Conservation (phyloP, 139 green algal genomes). For the Auxenochlorella protothecoides region DNA sequence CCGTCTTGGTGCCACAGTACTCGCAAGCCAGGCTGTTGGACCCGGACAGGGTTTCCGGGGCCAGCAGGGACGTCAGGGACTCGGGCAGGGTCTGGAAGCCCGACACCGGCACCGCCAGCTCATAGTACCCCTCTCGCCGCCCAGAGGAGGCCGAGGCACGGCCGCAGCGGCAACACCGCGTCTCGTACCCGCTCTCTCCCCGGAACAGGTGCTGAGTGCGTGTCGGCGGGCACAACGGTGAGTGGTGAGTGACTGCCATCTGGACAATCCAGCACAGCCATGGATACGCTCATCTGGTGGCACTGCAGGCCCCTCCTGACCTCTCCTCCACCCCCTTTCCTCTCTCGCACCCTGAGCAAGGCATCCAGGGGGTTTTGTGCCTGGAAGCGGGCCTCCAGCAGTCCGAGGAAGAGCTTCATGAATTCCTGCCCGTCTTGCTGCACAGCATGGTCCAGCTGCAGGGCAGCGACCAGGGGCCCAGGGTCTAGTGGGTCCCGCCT, state of each 20-base stretch:
- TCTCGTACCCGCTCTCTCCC: conserved; percentile 62
- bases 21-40: conserved; percentile 82
- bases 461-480: conserved; percentile 36
- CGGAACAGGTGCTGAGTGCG: conserved; percentile 43
- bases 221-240: background rate
- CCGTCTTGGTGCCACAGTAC: conserved; percentile 46
- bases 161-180: conserved; percentile 51
- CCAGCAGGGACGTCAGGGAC: conserved; percentile 38
- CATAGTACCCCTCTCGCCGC: conserved; percentile 61
- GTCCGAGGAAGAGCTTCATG: conserved; percentile 78
- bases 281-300: background rate
- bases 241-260: background rate
- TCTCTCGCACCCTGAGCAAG: too few relatives aligned
- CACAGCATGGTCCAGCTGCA: conserved; percentile 63
- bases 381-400: conserved; percentile 55
- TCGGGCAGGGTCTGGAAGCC: conserved; percentile 30
- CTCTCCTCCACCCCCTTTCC: background rate
- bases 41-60: conserved; percentile 56
- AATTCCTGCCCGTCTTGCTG: conserved; percentile 94
- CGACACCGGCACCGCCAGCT: conserved; percentile 72
- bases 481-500: conserved; percentile 44
- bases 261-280: too few relatives aligned
- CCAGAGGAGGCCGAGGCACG: conserved; percentile 28
- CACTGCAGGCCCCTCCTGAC: background rate
- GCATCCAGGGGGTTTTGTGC: too few relatives aligned